Base-by-base conservation (phyloP, 345 rosid genomes). In the Moricandia arvensis region DNA sequence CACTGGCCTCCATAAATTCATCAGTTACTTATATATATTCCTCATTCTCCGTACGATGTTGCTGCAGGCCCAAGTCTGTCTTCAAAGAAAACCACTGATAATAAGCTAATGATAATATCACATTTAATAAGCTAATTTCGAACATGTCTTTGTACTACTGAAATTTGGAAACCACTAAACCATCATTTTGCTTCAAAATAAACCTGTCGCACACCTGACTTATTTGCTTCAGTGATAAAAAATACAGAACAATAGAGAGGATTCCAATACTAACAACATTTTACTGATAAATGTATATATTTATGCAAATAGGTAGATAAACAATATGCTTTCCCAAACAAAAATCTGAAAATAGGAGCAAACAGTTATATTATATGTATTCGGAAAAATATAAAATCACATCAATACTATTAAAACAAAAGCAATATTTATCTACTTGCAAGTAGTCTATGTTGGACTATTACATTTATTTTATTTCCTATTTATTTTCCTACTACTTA, bases 1-100 rank as follows among this genome's bases (percentile, higher is more conserved):
- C 51, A 93, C 96, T 66, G 98, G 98, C 98, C 83, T 91, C 96
- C 98, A 93, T 90, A 82, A 91, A 93, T 83, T 93, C 98, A 85
- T 93, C 98, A 24, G 88, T 83, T 54, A 93, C 85, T 3, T 79
- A 81, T 41, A 93, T 8, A 76, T 93, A 93, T 45, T 90, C 90
- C 4, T 93, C 96, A 38, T 93, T 85, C 24, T 93, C 96, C 71
- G 90, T 87, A 69, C 98, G 98, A 78, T 80, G 84, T 70, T 90
- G 86, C 86, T 93, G 97, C 80, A 91, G 79, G 71, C 98, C 98
- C 88, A 93, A 80, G 81, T 93, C 98, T 93, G 80, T 79, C 57
- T 55, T 35, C 16, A 86, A 80, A 78, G 51, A 76, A 71, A 35
- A 55, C 11, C 66, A 73, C 30, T 63, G 54, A 24, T 21, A 21